Evolutionary conservation across 805 yeast species (phyloP), one percentile per base, ranked within the genome.

Genomic region (Yamadazyma paraphyllophila): DNA sequence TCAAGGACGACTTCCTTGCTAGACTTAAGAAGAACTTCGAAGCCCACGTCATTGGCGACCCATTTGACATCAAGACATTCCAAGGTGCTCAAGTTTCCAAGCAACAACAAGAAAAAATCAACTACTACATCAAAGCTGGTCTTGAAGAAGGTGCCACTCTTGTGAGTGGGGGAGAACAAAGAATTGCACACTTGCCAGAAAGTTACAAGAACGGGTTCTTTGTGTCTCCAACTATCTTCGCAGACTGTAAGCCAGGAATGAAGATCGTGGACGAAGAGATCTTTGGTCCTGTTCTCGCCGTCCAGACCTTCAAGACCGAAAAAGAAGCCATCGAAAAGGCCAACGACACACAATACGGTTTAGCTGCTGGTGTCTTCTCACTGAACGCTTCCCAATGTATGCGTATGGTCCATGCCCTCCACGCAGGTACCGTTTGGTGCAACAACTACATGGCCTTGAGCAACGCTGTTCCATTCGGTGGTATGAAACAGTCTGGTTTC

Each of bases 221-320:
- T 52, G 62, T 75, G 33, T 61, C 72, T 51, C 81, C 80, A 50
- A 76, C 81, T 8, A 70, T 76, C 46, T 69, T 76, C 45, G 71
- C 72, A 4, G 77, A 73, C 56, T 88, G 85, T 43, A 75, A 71
- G 43, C 83, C 83, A 49, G 63, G 74, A 25, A 82, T 83, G 80
- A 71, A 76, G 47, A 79, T 88, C 41, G 85, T 83, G 45, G 74
- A 75, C 53, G 96, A 88, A 65, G 96, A 88, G 66, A 87, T 88
- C 48, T 88, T 88, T 63, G 96, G 96, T n/a, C 96, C 96, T 10
- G 96, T 88, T 31, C 88, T 83, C 20, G 73, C 81, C 7, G 73
- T 85, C 30, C 78, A 83, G 47, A 79, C 77, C 63, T 88, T 88
- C 67, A 60, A 69, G 32, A 70, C 81, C 17, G 85, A 81, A 51